Base-by-base conservation (phyloP, 495 filamentous ascomycete species). In the Penicillium ucsense region DNA sequence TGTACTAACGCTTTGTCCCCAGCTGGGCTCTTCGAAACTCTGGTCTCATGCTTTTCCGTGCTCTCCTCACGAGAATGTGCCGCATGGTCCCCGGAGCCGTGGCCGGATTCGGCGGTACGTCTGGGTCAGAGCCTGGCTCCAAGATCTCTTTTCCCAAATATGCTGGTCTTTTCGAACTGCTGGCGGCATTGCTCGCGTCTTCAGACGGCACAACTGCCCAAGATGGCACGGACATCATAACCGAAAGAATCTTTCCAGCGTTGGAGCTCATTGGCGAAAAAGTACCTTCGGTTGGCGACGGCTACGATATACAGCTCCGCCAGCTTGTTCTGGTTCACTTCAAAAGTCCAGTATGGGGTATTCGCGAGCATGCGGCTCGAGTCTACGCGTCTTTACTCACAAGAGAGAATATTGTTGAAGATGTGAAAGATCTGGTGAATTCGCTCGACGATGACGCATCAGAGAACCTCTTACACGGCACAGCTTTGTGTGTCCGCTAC, bases 1-100 rank as follows among this genome's bases (percentile, higher is more conserved):
- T 6, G 35, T 29, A 27, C 50, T 62, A 37, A 70, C 50, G 12
- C 31, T 33, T 11, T 40, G 27, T 2, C 1, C 1, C 7, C 34
- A 90, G 85, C 32, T 98, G 92, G 92, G 83, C 89, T 3, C 87
- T 98, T 50, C 80, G 89, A 2, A 98, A 98, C 55, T 94, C 87
- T 46, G 88, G 90, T 28, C 68, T 97, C 32, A 84, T 97, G 72
- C 78, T 98, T 5, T 81, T 96, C 56, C 79, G 89, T 39, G 85
- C 86, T 49, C 63, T 95, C 3, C 80, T 94, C 30, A 87, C 85
- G 47, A 78, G 81, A 27, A 73, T 96, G 45, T 74, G 67, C 35
- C 66, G 63, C 10, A 36, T 52, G 27, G 47, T 55, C 9, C 56
- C 54, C 2, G 66, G 68, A 20, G 48, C 60, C 11, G 54, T 55